These are phyloP conservation scores for Alternaria novae-zelandiae DNA, from an alignment of 2,329 filamentous ascomycete species.

Conservation along the genomic window DNA sequence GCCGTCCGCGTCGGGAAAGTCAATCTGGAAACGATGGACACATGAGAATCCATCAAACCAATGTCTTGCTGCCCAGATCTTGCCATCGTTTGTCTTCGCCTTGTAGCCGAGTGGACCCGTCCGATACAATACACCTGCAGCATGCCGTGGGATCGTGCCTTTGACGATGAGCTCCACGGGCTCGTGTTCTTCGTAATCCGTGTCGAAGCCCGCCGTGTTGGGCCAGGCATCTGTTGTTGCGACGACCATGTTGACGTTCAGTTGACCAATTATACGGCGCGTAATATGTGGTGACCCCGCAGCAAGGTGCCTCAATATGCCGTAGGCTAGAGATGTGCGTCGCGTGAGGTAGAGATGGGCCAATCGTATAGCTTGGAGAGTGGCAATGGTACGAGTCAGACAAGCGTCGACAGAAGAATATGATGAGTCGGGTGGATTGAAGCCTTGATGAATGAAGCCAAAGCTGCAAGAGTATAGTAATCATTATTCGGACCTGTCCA, in stretches of 20 bases:
- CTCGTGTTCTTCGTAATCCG: constrained; percentile 67
- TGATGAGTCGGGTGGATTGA: neutral
- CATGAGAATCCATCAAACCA: constrained; percentile 84
- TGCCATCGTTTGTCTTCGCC: constrained; percentile 66
- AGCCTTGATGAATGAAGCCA: neutral
- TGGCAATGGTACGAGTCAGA: neutral
- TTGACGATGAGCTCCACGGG: constrained; percentile 69
- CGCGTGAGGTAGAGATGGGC: neutral
- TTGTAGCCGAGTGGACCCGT: constrained; percentile 74
- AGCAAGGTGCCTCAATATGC: neutral
- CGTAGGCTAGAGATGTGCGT: neutral
- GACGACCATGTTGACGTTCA: constrained; percentile 1
- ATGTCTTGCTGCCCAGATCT: constrained; percentile 67
- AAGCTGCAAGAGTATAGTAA: neutral
- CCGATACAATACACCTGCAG: constrained; percentile 69
- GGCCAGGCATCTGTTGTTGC: constrained; percentile 35
- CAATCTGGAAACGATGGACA: constrained; percentile 74
- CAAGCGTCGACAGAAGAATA: neutral
- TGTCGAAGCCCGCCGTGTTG: constrained; percentile 61
- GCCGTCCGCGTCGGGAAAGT: constrained; percentile 48
- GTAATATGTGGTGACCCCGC: neutral
- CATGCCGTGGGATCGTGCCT: constrained; percentile 73
- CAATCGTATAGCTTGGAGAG: neutral
- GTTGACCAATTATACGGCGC: neutral
- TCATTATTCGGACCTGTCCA: neutral